phyloP scores from a whole-genome alignment of 106 monocot genomes.

The Triglochin maritima region DNA sequence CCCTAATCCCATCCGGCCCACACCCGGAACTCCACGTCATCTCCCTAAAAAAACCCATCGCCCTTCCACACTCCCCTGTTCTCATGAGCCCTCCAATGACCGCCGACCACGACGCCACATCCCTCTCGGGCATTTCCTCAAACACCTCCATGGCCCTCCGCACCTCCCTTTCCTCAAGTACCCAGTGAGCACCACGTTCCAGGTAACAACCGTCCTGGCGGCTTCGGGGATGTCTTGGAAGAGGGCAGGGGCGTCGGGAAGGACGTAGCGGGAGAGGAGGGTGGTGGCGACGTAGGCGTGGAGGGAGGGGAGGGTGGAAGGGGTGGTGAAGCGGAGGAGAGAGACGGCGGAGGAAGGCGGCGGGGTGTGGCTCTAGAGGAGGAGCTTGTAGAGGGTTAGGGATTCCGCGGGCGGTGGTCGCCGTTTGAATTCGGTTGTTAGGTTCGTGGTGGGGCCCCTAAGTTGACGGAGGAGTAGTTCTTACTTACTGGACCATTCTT shows the following conservation, averaged over 20 bases:
- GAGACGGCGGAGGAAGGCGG: conserved; percentile 38
- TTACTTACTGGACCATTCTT: too few species aligned
- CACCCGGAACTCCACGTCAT: conserved; percentile 14
- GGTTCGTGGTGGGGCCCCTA: too few species aligned
- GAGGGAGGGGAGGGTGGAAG: conserved; percentile 27
- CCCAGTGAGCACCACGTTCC: conserved; percentile 49
- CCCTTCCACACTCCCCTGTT: conserved; percentile 1
- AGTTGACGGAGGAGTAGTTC: too few species aligned
- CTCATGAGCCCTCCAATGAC: conserved; percentile 40
- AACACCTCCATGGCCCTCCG: conserved; percentile 31
- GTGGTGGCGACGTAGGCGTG: conserved; percentile 51
- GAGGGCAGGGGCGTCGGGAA: conserved; percentile 24
- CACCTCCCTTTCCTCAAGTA: conserved; percentile 5
- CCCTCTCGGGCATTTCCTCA: conserved; percentile 35
- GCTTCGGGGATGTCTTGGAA: conserved; percentile 49
- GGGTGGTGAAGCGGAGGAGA: conserved; percentile 1
- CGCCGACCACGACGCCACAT: conserved; percentile 46
- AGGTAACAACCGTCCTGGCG: conserved; percentile 23
- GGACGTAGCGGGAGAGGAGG: conserved; percentile 36
- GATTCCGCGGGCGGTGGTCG: too few species aligned
- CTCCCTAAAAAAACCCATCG: conserved; percentile 41
- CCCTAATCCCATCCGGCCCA: conserved; percentile 27
- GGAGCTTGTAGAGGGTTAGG: background rate
- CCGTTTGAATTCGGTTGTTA: too few species aligned
- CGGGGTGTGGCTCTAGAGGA: conserved; percentile 25